Evolutionary conservation across 2,329 filamentous ascomycete species (phyloP).

Genomic region (Colletotrichum phormii): DNA sequence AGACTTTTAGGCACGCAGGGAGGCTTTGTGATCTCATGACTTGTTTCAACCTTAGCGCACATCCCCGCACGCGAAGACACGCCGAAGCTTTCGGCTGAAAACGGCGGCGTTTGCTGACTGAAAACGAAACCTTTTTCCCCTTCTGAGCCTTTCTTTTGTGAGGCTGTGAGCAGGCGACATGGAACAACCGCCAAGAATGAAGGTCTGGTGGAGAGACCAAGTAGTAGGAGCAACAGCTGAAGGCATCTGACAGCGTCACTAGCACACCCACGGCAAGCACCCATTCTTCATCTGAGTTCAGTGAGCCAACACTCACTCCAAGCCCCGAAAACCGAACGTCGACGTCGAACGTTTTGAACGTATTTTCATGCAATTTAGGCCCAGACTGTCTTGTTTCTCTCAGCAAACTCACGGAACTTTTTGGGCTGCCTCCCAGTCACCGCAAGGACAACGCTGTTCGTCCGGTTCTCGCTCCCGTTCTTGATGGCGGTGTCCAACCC

Average conservation of each 20-base stretch:
- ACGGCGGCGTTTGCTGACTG: constrained; percentile 21
- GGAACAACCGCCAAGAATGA: neutral
- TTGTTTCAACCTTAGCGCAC: constrained; percentile 32
- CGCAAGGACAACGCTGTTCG: constrained; percentile 47
- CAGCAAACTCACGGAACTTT: constrained; percentile 23
- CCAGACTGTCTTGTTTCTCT: constrained; percentile 23
- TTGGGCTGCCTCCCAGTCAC: constrained; percentile 49
- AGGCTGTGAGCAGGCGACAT: neutral
- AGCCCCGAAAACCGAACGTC: neutral
- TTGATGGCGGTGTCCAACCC: constrained; percentile 48
- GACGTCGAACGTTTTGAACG: too few species aligned
- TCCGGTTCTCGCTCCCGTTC: constrained; percentile 49
- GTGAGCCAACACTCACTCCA: neutral
- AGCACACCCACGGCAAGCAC: neutral
- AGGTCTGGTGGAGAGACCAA: neutral
- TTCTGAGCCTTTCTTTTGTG: neutral
- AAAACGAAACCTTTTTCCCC: constrained; percentile 7
- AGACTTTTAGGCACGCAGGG: neutral
- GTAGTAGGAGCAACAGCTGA: neutral
- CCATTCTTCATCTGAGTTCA: neutral
- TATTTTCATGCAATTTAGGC: neutral
- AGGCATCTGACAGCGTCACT: neutral
- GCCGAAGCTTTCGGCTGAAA: constrained; percentile 22
- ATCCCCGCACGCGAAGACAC: constrained; percentile 20
- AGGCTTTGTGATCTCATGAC: constrained; percentile 31